phyloP scores from a whole-genome alignment of 192 early-diverging fungal genomes.

The Ramicandelaber brevisporus region DNA sequence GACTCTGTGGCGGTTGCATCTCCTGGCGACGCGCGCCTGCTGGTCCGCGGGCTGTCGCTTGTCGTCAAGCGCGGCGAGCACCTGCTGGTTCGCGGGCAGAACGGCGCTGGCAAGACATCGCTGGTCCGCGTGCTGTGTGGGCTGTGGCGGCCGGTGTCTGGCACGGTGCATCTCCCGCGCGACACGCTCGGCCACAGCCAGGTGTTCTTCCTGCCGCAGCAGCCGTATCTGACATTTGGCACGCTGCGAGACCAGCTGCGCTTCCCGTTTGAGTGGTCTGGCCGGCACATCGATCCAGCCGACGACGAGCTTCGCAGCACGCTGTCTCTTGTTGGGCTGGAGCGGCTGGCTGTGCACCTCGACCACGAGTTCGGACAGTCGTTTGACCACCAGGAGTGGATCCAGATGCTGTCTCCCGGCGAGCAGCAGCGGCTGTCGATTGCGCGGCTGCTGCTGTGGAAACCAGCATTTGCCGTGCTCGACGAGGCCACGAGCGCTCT shows the following conservation, averaged over 20 bases:
- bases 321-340: conserved; percentile 7
- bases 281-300: conserved; percentile 3
- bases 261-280: conserved; percentile 21
- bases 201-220: conserved; percentile 44
- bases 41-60: conserved; percentile 18
- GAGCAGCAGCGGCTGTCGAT: conserved; percentile 48
- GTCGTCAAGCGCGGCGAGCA: conserved; percentile 21
- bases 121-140: conserved; percentile 49
- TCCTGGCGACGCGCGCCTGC: conserved; percentile 6
- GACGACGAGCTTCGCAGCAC: conserved; percentile 6
- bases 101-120: conserved; percentile 69
- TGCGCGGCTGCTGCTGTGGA: conserved; percentile 36
- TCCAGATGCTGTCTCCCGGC: conserved; percentile 42
- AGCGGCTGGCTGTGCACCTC: conserved; percentile 5
- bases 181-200: conserved; percentile 2
- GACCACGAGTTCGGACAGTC: conserved; percentile 11
- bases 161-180: conserved; percentile 12
- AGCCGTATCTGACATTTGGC: conserved; percentile 30
- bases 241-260: conserved; percentile 34
- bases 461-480: conserved; percentile 46
- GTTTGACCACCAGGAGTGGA: conserved; percentile 25
- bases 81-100: conserved; percentile 42
- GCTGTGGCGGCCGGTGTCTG: conserved; percentile 35
- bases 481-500: conserved; percentile 47
- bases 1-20: conserved; percentile 6